Evolutionary conservation across 129 eudicot species (phyloP), one percentile per base, ranked within the genome.

Genomic region (Daucus carota): DNA sequence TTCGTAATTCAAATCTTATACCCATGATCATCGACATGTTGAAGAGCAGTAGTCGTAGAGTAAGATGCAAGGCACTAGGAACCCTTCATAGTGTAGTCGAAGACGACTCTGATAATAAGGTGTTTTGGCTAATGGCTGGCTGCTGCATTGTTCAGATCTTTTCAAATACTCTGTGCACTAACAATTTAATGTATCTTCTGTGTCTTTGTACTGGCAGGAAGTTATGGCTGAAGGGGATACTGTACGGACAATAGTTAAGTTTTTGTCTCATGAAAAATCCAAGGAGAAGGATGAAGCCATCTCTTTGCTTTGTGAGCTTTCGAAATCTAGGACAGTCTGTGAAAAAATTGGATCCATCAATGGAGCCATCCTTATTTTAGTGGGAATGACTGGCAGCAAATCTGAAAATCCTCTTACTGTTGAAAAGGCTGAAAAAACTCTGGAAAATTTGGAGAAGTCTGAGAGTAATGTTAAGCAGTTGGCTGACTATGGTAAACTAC

Each of bases 151-250:
- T 72, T 79, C 69, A 50, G 13, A 72, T 43, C 14, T 43, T 72
- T 20, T 26, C 0, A 28, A n/a, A 26, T 26, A 72, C 75, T 72
- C 32, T 24, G 36, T 0, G 75, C 46, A 34, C 8, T 11, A 22
- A 57, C 45, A 20, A 40, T 26, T 50, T 70, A 26, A 63, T 40
- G 70, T 46, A 18, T 73, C 33, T 59, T 72, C 8, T 43, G 20
- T 17, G 40, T 63, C 47, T 73, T 48, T 33, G 72, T 32, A 24
- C 63, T 78, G 86, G 88, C 83, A 93, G 98, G 98, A 91, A 78
- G 83, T 91, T 76, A 84, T 94, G 89, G 97, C 96, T 54, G 93
- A 91, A 82, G 98, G 98, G 48, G 97, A 92, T 82, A 94, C 88
- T 33, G 93, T 94, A 52, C 85, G 98, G 17, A 91, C 96, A 14